Conservation (phyloP, 768 basidiomycete genomes). For the Suillus paluster region DNA sequence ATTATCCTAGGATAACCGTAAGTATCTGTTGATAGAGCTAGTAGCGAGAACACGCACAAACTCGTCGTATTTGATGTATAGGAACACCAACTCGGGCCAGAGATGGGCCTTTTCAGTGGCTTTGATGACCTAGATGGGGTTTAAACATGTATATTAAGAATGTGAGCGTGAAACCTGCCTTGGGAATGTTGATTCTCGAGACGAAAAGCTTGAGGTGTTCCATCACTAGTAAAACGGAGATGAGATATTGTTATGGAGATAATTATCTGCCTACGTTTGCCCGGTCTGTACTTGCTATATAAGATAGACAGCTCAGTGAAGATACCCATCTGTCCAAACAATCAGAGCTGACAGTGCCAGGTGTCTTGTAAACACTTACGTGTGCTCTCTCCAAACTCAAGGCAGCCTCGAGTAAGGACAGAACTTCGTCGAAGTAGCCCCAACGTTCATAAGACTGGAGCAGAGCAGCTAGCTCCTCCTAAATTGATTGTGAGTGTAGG, state of each 20-base stretch:
- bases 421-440: slow-evolving; percentile 94
- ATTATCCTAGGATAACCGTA: slow-evolving; percentile 67
- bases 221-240: slow-evolving; percentile 68
- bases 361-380: slow-evolving; percentile 40
- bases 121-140: slow-evolving; percentile 72
- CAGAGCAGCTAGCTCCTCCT: slow-evolving; percentile 79
- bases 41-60: slow-evolving; percentile 56
- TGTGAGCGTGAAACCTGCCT: slow-evolving; percentile 47
- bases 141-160: not conserved
- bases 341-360: slow-evolving; percentile 18
- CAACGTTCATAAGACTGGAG: slow-evolving; percentile 87
- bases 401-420: slow-evolving; percentile 90
- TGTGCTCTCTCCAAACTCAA: slow-evolving; percentile 97
- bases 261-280: slow-evolving; percentile 65
- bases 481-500: slow-evolving; percentile 9
- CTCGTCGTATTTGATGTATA: slow-evolving; percentile 99
- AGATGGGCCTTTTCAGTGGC: slow-evolving; percentile 96
- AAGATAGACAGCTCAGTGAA: slow-evolving; percentile 94
- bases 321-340: slow-evolving; percentile 77
- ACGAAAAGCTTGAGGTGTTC: slow-evolving; percentile 98
- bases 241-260: slow-evolving; percentile 13
- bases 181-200: slow-evolving; percentile 96
- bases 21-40: slow-evolving; percentile 1
- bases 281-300: slow-evolving; percentile 94
- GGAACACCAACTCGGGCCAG: slow-evolving; percentile 97